phyloP scores from a whole-genome alignment of 495 filamentous ascomycete species.

The Cercophora samala region DNA sequence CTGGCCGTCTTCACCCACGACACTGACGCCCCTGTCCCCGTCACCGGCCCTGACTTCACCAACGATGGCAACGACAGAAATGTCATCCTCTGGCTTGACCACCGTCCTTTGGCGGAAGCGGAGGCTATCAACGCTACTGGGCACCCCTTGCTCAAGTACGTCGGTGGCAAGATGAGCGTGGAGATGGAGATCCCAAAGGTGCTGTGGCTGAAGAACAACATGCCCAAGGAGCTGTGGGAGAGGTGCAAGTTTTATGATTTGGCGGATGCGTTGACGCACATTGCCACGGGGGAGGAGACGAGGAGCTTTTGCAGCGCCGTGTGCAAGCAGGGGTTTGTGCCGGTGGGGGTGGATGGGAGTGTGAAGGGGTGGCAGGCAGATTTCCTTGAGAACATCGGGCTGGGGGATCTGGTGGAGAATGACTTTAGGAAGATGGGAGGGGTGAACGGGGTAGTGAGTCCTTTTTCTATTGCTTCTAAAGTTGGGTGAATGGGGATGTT shows the following conservation, averaged over 20 bases:
- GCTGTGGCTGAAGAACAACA: slow-evolving; percentile 94
- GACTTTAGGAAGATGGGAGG: slow-evolving; percentile 90
- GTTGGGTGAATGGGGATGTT: slow-evolving; percentile 2
- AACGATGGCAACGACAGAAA: slow-evolving; percentile 77
- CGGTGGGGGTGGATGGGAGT: slow-evolving; percentile 92
- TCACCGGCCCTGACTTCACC: slow-evolving; percentile 82
- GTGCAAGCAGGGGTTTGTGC: slow-evolving; percentile 94
- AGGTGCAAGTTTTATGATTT: slow-evolving; percentile 96
- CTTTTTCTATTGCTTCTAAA: slow-evolving; percentile 29
- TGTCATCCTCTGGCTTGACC: slow-evolving; percentile 89
- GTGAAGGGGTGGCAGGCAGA: slow-evolving; percentile 98
- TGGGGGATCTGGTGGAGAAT: slow-evolving; percentile 76
- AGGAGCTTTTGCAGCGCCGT: slow-evolving; percentile 90
- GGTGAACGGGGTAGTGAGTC: slow-evolving; percentile 86
- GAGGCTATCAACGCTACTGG: slow-evolving; percentile 85
- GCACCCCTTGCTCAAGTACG: slow-evolving; percentile 91
- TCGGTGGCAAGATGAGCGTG: slow-evolving; percentile 94
- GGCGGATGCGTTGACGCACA: slow-evolving; percentile 86
- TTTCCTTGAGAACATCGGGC: slow-evolving; percentile 78
- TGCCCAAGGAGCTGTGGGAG: slow-evolving; percentile 87
- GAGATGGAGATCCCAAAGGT: slow-evolving; percentile 99
- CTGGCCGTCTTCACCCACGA: slow-evolving; percentile 84
- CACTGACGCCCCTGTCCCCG: slow-evolving; percentile 82
- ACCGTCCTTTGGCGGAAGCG: slow-evolving; percentile 85
- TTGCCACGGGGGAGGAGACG: slow-evolving; percentile 91